These are phyloP conservation scores for Byssoonygena ceratinophila DNA, from an alignment of 2,329 filamentous ascomycete species.

Conservation along the genomic window DNA sequence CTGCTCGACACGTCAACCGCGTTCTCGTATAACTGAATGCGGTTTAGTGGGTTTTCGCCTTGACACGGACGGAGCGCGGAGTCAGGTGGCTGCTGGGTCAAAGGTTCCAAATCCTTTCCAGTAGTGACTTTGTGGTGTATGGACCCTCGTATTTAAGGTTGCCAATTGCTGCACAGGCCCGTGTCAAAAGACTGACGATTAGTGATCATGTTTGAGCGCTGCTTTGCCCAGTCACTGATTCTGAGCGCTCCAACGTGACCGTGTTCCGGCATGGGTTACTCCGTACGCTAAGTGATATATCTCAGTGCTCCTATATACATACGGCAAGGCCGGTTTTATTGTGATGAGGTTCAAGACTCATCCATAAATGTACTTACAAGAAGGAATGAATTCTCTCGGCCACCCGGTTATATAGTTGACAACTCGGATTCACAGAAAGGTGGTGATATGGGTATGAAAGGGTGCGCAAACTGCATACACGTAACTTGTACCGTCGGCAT, in stretches of 20 bases:
- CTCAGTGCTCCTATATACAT: too few species aligned
- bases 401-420: too few species aligned
- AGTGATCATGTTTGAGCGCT: background rate
- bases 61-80: constrained; percentile 10
- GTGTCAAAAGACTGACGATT: background rate
- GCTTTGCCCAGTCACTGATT: too few species aligned
- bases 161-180: background rate
- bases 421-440: too few species aligned
- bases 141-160: constrained; percentile 6
- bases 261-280: too few species aligned
- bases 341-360: background rate
- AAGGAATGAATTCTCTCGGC: background rate
- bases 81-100: constrained; percentile 8
- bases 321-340: too few species aligned
- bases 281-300: too few species aligned
- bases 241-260: too few species aligned
- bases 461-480: background rate
- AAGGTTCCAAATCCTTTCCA: background rate
- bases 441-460: too few species aligned
- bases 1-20: background rate
- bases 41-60: constrained; percentile 2
- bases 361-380: background rate
- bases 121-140: background rate
- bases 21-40: constrained; percentile 5
- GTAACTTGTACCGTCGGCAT: background rate